A percentile compares a stretch with the other conserved stretches of the same genome.
These are phyloP conservation scores for Tylopilus sp. DNA, from an alignment of 1,284 basidiomycete species.

Conservation along the genomic window DNA sequence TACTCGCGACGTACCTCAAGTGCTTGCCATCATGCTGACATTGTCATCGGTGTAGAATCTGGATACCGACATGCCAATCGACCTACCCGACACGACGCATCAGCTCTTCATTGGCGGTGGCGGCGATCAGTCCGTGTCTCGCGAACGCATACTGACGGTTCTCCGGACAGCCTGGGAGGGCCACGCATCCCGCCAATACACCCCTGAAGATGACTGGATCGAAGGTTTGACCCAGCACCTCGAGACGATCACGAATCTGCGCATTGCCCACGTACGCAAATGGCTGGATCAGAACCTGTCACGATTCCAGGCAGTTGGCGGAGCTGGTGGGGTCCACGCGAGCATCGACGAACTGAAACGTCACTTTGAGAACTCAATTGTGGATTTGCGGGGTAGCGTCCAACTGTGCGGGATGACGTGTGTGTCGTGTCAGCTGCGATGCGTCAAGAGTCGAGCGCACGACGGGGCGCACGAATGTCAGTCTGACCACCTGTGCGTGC, in stretches of 20 bases:
- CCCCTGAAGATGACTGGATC: conserved; percentile 42
- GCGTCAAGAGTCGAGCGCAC: conserved; percentile 44
- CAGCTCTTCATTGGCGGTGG: conserved; percentile 37
- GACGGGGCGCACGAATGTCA: conserved; percentile 45
- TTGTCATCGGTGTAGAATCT: too few species aligned
- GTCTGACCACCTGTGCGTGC: conserved; percentile 44
- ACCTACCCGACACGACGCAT: conserved; percentile 33
- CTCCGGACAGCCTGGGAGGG: conserved; percentile 36
- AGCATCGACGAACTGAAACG: conserved; percentile 46
- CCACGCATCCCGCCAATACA: conserved; percentile 30
- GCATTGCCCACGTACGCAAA: conserved; percentile 43
- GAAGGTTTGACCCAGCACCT: conserved; percentile 37
- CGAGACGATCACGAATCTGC: conserved; percentile 35
- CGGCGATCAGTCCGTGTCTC: conserved; percentile 16
- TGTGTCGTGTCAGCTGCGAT: conserved; percentile 43
- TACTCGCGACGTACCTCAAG: too few species aligned
- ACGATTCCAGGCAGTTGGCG: conserved; percentile 38
- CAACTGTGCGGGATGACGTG: conserved; percentile 50
- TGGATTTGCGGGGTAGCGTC: conserved; percentile 43
- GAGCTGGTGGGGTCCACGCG: conserved; percentile 30
- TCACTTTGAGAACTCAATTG: conserved; percentile 37
- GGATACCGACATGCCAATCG: conserved; percentile 42
- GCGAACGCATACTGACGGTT: conserved; percentile 30
- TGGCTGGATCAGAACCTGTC: conserved; percentile 50
- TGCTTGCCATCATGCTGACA: too few species aligned